Base-by-base conservation (phyloP, 805 yeast species). In the Candida easanensis region DNA sequence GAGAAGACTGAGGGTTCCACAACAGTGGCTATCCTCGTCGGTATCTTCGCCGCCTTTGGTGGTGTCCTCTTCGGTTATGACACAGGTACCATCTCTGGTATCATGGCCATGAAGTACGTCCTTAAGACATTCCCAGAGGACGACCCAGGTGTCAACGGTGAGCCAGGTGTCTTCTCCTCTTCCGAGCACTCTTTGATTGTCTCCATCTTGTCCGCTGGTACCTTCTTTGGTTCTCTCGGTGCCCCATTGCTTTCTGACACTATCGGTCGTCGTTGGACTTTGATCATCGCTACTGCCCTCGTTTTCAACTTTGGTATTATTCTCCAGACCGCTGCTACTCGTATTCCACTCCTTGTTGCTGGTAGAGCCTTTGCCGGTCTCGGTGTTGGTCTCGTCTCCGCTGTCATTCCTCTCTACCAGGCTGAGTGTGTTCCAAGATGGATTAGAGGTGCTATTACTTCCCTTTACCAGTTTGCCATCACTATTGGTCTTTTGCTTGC, bases 401-500 rank as follows among this genome's bases (percentile, higher is more conserved):
- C 33, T 30, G 33, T 30, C 10, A 30, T 30, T 19, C 33, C 33
- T 5, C 19, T 30, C 10, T 30, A 30, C 19, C 33, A 30, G 19
- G 33, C 33, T 13, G 33, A 30, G 33, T 30, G 33, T 17, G 33
- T 30, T 30, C 33, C 33, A 7, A 18, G 33, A 4, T 30, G 33
- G 33, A 30, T 30, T 19, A 30, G 33, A 30, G 33, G 84, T 51
- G 77, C 88, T 17, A 71, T 82, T 50, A 88, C 84, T 40, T 78
- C 84, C 45, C 76, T 84, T 47, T 85, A 83, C 63, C 93, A 85
- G 61, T 73, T 80, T 69, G 80, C 83, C 37, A 68, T 70, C 53
- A 83, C 91, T 5, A 73, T 86, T 69, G 93, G 93, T 39, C 63
- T 84, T 39, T 61, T 82, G 37, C 70, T 85, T 30, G 88, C 90